Evolutionary conservation across 306 rosid species (phyloP), one percentile per base, ranked within the genome.

Genomic region (Ormosia semicastrata): DNA sequence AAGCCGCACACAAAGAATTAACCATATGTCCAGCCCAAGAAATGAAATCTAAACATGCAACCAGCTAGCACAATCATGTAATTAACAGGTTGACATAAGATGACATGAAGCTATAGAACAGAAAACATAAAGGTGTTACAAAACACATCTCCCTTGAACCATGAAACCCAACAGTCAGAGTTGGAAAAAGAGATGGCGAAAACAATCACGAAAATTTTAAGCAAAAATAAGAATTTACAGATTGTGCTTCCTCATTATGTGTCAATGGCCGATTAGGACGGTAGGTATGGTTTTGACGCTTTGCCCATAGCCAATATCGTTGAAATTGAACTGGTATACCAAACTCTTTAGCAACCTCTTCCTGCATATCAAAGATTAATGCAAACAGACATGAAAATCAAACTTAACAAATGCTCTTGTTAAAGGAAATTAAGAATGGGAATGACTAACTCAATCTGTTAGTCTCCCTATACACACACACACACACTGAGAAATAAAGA

Each of bases 291-390:
- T 93, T 93, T 73, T 93, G 94, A 8, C 98, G 90, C 86, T 93
- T 91, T 56, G 93, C 97, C 98, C 97, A 93, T 40, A 93, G 33
- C 98, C 98, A 93, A 81, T 83, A 91, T 17, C 98, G 92, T 84
- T 90, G 98, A 88, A 85, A 85, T 68, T 89, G 93, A 83, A 93
- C 90, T 70, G 97, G 98, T 82, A 93, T 67, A 15, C 89, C 91
- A 80, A 87, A 90, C 78, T 91, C 98, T 77, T 70, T 93, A 14
- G 94, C 98, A 70, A 93, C 91, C 76, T 91, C 97, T 77, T 93
- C 98, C 98, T 93, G 87, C 66, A 85, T 54, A 53, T 84, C 41
- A 79, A 73, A 87, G 41, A 62, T 66, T 74, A 24, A 54, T 32
- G 47, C 53, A 74, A 60, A 47, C n/a, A 44, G 24, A 60, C 40